A percentile compares a stretch with the other conserved stretches of the same genome.
phyloP scores from a whole-genome alignment of 2,329 filamentous ascomycete species.

The Xylaria sp. region DNA sequence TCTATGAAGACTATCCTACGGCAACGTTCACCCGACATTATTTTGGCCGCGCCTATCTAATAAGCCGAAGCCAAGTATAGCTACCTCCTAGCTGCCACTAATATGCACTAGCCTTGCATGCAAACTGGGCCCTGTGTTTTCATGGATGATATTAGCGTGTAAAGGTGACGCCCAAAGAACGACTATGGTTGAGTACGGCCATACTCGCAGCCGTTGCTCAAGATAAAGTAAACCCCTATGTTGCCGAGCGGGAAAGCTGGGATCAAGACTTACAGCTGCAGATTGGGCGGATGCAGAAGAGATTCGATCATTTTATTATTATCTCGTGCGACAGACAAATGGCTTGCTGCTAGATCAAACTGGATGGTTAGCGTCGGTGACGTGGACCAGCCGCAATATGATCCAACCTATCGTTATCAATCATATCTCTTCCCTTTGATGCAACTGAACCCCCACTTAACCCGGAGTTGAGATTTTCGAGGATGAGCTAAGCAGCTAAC shows the following conservation, averaged over 20 bases:
- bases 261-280: background rate
- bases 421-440: background rate
- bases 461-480: background rate
- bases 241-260: background rate
- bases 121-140: background rate
- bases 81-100: background rate
- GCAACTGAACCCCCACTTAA: background rate
- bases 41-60: constrained; percentile 1
- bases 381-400: constrained; percentile 3
- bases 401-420: constrained; percentile 3
- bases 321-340: constrained; percentile 1
- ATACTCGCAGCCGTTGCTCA: background rate
- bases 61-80: constrained; percentile 2
- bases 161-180: background rate
- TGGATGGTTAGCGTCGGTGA: background rate
- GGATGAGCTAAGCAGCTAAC: background rate
- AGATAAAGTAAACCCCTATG: background rate
- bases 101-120: constrained; percentile 15
- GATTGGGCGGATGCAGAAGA: background rate
- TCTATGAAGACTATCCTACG: constrained; percentile 13
- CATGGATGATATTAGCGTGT: background rate
- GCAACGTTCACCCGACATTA: background rate
- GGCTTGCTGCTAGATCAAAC: background rate
- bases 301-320: constrained; percentile 3
- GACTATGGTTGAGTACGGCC: background rate